A percentile compares a stretch with the other conserved stretches of the same genome.
Evolutionary conservation across 495 filamentous ascomycete species (phyloP).

Genomic region (Talaromyces liani): DNA sequence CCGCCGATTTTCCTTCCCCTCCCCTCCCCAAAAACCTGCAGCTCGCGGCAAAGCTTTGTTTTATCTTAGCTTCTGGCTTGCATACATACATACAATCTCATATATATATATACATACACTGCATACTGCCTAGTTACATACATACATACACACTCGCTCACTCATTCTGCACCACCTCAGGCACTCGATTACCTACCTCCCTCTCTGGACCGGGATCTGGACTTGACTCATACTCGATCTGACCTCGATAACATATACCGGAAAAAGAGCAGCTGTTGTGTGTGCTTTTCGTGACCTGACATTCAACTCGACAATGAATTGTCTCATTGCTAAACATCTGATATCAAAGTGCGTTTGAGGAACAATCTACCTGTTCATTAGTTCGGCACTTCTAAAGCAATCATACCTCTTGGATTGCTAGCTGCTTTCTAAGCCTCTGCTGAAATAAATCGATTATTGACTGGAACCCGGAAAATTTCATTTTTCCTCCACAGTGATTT

Average conservation of each 20-base stretch:
- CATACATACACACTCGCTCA: neutral
- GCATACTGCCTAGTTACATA: neutral
- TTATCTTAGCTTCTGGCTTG: slow-evolving; percentile 7
- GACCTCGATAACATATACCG: neutral
- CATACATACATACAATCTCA: neutral
- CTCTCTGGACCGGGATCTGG: slow-evolving; percentile 1
- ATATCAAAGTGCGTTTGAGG: slow-evolving; percentile 7
- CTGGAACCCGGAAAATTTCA: neutral
- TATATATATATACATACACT: neutral
- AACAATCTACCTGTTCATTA: neutral
- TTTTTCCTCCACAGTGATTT: neutral
- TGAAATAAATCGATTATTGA: neutral
- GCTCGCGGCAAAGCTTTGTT: slow-evolving; percentile 7
- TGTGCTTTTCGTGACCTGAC: neutral
- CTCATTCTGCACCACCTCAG: neutral
- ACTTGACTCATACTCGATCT: neutral
- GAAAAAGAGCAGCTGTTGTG: neutral
- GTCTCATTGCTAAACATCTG: neutral
- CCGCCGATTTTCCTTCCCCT: slow-evolving; percentile 1
- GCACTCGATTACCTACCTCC: neutral
- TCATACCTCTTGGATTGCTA: neutral
- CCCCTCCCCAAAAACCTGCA: neutral
- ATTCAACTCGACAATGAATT: slow-evolving; percentile 4
- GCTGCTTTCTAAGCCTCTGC: neutral
- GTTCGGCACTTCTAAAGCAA: slow-evolving; percentile 4